Base-by-base conservation (phyloP, 2,329 filamentous ascomycete species). In the Colletotrichum tabaci region DNA sequence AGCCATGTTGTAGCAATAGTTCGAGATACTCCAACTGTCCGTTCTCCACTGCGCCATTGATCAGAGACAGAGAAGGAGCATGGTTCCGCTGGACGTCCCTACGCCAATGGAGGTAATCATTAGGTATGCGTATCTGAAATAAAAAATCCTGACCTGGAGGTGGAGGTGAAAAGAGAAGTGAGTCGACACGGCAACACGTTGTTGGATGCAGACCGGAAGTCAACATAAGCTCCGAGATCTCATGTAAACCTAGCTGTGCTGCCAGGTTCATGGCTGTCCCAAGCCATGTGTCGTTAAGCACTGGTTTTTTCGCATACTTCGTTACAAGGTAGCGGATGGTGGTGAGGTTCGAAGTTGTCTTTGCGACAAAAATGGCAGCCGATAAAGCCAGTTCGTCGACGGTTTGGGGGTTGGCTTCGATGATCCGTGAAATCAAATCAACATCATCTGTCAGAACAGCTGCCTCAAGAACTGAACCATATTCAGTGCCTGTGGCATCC, bases 81-180 rank as follows among this genome's bases (percentile, higher is more conserved):
- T 1, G 4, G 7, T 9, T 4, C 2, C 1, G 13, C 9, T 5
- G 7, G 12, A 35, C 2, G 3, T 0, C 0, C 50, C 26, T 2
- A 55, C 52, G 18, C 52, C 52, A 55, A 10, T 1, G 2, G 10
- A 56, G 3, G 2, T 55, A 55, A 21, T 1, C 1, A 3, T 21
- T 4, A 12, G 18, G 18, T 3, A 38, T 55, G 26, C 2, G 7
- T 7, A 9, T 38, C 10, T 38, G 16, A 13, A 7, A 3, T 26
- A 3, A 3, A 26, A 26, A 26, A 2, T 3, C 23, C 23, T 3
- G 3, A 26, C 3, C 23, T 26, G 23, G 23, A 26, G 23, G 23
- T 3, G 23, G 3, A 26, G 23, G 23, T 26, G n/a, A n/a, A n/a
- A n/a, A n/a, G n/a, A n/a, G 4, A 26, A 26, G 26, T 26, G 26